Evolutionary conservation across 768 basidiomycete species (phyloP).

Genomic region (Tephrocybe sp.): DNA sequence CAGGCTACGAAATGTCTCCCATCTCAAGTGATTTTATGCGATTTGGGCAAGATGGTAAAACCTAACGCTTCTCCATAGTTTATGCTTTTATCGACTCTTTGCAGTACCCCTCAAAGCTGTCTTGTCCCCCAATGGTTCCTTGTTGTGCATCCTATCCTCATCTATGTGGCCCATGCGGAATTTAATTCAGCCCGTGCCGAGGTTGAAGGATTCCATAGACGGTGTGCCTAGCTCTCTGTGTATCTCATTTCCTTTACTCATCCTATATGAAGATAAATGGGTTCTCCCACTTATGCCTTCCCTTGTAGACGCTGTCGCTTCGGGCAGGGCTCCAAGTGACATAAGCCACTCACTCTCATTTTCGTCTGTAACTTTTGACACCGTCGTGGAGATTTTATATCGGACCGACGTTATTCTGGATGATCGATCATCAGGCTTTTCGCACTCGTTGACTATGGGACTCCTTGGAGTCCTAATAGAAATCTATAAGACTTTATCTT

Average conservation of each 20-base stretch:
- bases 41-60: slow-evolving; percentile 51
- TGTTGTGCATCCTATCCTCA: slow-evolving; percentile 54
- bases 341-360: slow-evolving; percentile 53
- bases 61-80: neutral
- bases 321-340: slow-evolving; percentile 54
- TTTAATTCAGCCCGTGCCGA: slow-evolving; percentile 44
- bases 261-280: slow-evolving; percentile 3
- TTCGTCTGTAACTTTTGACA: slow-evolving; percentile 35
- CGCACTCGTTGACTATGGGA: slow-evolving; percentile 37
- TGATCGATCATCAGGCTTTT: slow-evolving; percentile 33
- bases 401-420: slow-evolving; percentile 47
- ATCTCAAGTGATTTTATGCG: slow-evolving; percentile 41
- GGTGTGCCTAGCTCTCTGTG: slow-evolving; percentile 7
- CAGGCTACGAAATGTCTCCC: slow-evolving; percentile 44
- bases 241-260: neutral
- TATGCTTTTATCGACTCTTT: neutral
- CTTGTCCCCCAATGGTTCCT: slow-evolving; percentile 55
- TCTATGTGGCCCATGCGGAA: slow-evolving; percentile 36
- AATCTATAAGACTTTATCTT: slow-evolving; percentile 36
- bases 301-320: slow-evolving; percentile 42
- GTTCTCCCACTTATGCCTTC: slow-evolving; percentile 24
- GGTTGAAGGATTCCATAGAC: slow-evolving; percentile 15
- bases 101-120: slow-evolving; percentile 57
- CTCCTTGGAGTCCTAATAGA: slow-evolving; percentile 45
- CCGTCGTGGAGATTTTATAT: slow-evolving; percentile 45